Evolutionary conservation across 345 rosid species (phyloP).

Genomic region (Euphorbia tirucalli): DNA sequence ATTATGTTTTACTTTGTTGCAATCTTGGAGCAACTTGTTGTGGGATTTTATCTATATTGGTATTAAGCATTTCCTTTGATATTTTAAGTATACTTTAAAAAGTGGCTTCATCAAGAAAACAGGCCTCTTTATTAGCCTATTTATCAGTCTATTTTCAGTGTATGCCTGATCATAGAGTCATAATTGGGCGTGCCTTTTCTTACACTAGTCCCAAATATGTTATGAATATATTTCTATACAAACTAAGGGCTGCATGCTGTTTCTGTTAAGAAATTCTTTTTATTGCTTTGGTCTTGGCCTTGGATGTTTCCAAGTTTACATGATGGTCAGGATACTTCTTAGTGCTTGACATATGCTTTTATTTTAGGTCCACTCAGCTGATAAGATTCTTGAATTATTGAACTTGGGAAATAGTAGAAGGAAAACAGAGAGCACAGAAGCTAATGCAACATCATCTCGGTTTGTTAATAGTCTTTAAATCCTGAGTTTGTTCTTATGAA

Average conservation of each 20-base stretch:
- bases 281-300: background rate
- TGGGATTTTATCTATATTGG: background rate
- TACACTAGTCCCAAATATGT: background rate
- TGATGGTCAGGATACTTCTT: slow-evolving; percentile 1
- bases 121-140: background rate
- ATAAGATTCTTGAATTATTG: slow-evolving; percentile 85
- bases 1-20: background rate
- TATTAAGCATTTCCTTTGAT: no score
- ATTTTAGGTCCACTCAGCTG: slow-evolving; percentile 77
- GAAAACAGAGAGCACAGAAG: slow-evolving; percentile 93
- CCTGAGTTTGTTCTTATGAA: background rate
- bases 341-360: slow-evolving; percentile 19
- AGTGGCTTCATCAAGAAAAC: background rate
- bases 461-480: slow-evolving; percentile 21
- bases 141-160: background rate
- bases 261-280: background rate
- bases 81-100: no score
- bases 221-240: background rate
- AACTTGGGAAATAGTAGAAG: slow-evolving; percentile 88
- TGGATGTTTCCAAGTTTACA: slow-evolving; percentile 2
- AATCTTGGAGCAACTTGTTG: background rate
- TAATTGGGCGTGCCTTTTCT: background rate
- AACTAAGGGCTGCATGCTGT: background rate
- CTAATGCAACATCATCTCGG: slow-evolving; percentile 91
- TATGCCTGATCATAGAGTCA: background rate